Evolutionary conservation across 306 rosid species (phyloP).

Genomic region (Geum urbanum): DNA sequence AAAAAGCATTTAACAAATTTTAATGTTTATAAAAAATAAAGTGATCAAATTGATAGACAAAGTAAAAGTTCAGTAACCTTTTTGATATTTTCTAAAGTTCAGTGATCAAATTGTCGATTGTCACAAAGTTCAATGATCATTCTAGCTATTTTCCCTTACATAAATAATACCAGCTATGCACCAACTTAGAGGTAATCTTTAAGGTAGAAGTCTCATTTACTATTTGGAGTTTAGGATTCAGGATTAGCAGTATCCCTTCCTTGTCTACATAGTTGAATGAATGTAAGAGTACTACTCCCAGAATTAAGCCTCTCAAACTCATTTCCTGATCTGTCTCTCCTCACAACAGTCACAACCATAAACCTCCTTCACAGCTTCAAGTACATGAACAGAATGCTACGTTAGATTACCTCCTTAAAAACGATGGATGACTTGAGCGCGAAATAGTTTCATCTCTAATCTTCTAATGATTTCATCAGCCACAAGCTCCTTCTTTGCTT

Average conservation of each 20-base stretch:
- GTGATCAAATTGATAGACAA: too few relatives aligned
- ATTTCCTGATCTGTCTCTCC: background rate
- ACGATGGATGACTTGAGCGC: constrained; percentile 66
- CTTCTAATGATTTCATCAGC: constrained; percentile 73
- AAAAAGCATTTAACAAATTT: too few relatives aligned
- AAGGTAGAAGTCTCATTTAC: background rate
- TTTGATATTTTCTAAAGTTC: too few relatives aligned
- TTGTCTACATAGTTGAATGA: background rate
- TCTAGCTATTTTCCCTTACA: too few relatives aligned
- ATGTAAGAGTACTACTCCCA: background rate
- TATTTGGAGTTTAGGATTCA: background rate
- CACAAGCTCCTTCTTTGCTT: constrained; percentile 75
- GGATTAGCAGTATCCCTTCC: background rate
- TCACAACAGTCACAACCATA: constrained; percentile 1
- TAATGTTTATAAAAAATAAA: too few relatives aligned
- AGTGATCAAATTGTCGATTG: too few relatives aligned
- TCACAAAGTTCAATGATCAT: too few relatives aligned
- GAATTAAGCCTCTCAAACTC: background rate
- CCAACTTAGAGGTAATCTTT: background rate
- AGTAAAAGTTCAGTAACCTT: too few relatives aligned
- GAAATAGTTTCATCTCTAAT: constrained; percentile 81
- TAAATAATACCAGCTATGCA: too few relatives aligned
- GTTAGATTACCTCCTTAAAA: constrained; percentile 66
- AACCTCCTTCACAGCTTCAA: background rate
- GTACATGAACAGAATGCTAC: constrained; percentile 4